phyloP scores from a whole-genome alignment of 2,329 filamentous ascomycete genomes.

The Aspergillus sp. region DNA sequence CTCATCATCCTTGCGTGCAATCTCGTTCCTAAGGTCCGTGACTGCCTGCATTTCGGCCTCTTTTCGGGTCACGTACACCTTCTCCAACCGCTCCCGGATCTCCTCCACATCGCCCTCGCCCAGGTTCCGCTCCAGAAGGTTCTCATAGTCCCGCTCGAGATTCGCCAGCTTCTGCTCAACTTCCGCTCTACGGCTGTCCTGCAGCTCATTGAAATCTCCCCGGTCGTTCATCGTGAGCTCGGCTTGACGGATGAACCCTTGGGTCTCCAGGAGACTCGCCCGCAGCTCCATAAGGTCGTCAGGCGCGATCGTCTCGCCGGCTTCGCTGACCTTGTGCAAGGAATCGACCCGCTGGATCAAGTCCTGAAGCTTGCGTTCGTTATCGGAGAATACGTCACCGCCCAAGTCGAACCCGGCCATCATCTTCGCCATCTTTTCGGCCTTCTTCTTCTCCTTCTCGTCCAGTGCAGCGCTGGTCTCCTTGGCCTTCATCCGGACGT shows the following conservation, averaged over 20 bases:
- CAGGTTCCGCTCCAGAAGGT: slow-evolving; percentile 76
- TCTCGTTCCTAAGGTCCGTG: slow-evolving; percentile 74
- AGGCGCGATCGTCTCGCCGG: slow-evolving; percentile 76
- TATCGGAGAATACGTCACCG: slow-evolving; percentile 88
- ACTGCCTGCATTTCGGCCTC: slow-evolving; percentile 72
- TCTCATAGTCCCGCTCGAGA: slow-evolving; percentile 81
- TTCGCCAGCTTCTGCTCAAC: slow-evolving; percentile 73
- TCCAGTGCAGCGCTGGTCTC: slow-evolving; percentile 87
- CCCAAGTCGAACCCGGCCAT: slow-evolving; percentile 98
- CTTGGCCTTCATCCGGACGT: slow-evolving; percentile 95
- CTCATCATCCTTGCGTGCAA: slow-evolving; percentile 76
- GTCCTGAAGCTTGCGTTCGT: slow-evolving; percentile 80
- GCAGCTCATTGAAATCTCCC: slow-evolving; percentile 63
- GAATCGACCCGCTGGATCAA: slow-evolving; percentile 81
- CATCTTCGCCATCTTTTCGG: slow-evolving; percentile 99
- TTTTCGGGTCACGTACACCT: slow-evolving; percentile 74
- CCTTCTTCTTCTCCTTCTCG: slow-evolving; percentile 98
- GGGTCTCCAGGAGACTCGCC: slow-evolving; percentile 79
- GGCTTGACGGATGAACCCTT: slow-evolving; percentile 88
- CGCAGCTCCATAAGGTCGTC: slow-evolving; percentile 79
- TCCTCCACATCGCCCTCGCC: slow-evolving; percentile 78
- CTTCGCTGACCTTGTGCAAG: slow-evolving; percentile 72
- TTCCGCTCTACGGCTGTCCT: slow-evolving; percentile 66
- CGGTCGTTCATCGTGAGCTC: slow-evolving; percentile 80
- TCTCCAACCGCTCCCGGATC: slow-evolving; percentile 75